Conservation (phyloP, 805 yeast genomes). For the Metschnikowia kunwiensis region DNA sequence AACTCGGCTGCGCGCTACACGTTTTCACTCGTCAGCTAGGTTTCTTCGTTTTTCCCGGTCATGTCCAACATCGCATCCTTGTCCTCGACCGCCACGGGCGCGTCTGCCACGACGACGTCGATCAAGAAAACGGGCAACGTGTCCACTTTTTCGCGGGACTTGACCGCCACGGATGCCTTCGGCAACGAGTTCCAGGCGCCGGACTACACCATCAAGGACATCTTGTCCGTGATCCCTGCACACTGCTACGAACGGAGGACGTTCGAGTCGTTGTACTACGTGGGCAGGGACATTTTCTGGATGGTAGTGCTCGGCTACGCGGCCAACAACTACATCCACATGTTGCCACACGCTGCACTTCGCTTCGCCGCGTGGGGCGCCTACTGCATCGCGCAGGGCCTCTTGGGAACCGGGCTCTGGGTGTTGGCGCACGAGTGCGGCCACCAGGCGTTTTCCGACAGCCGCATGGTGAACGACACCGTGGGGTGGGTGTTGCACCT, state of each 20-base stretch:
- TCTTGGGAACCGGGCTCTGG: slow-evolving; percentile 78
- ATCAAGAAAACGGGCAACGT: slow-evolving; percentile 41
- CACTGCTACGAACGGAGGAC: slow-evolving; percentile 69
- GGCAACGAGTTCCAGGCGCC: slow-evolving; percentile 74
- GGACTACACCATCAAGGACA: slow-evolving; percentile 71
- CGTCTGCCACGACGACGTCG: slow-evolving; percentile 7
- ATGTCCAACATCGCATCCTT: slow-evolving; percentile 19
- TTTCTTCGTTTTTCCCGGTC: not conserved
- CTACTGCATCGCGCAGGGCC: slow-evolving; percentile 55
- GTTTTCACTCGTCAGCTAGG: too few relatives aligned
- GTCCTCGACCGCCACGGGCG: slow-evolving; percentile 11
- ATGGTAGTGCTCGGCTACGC: slow-evolving; percentile 49
- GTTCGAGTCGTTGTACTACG: slow-evolving; percentile 55
- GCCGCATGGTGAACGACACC: slow-evolving; percentile 67
- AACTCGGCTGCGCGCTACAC: too few relatives aligned
- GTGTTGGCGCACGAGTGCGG: slow-evolving; percentile 91
- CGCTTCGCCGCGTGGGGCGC: slow-evolving; percentile 59
- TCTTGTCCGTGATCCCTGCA: slow-evolving; percentile 66
- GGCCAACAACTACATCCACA: slow-evolving; percentile 54
- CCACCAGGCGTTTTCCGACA: slow-evolving; percentile 79
- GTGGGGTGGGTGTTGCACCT: slow-evolving; percentile 86
- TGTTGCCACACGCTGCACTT: slow-evolving; percentile 24
- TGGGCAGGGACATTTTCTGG: slow-evolving; percentile 59
- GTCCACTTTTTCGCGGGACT: slow-evolving; percentile 32
- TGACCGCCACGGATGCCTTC: slow-evolving; percentile 52